These are phyloP conservation scores for Penicillium goetzii DNA, from an alignment of 495 filamentous ascomycete species.

Conservation along the genomic window DNA sequence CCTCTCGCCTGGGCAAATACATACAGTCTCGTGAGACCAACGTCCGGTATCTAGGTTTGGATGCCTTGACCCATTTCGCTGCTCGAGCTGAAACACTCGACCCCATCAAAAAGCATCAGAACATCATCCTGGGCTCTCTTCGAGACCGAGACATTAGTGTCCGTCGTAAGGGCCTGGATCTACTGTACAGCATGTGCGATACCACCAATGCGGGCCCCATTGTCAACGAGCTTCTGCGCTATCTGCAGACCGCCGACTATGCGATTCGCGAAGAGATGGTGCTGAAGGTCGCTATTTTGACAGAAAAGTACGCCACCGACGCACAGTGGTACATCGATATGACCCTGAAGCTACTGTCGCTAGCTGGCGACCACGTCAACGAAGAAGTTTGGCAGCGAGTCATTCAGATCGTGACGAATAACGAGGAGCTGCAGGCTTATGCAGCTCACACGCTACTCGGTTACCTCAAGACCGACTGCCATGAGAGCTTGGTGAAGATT, in stretches of 20 bases:
- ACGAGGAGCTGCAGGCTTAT: constrained; percentile 96
- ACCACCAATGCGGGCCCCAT: constrained; percentile 87
- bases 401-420: constrained; percentile 99
- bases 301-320: constrained; percentile 98
- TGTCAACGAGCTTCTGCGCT: constrained; percentile 89
- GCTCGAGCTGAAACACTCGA: constrained; percentile 93
- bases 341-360: constrained; percentile 88
- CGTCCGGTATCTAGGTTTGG: constrained; percentile 93
- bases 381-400: constrained; percentile 99
- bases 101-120: constrained; percentile 97
- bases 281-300: constrained; percentile 95
- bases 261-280: constrained; percentile 99
- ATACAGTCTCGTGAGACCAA: constrained; percentile 98
- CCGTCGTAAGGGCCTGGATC: constrained; percentile 88
- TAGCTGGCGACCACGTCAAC: constrained; percentile 98
- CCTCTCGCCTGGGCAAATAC: constrained; percentile 90
- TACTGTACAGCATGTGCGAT: constrained; percentile 99
- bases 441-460: constrained; percentile 89
- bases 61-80: constrained; percentile 98
- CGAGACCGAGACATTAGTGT: constrained; percentile 98
- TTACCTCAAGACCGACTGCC: constrained; percentile 90
- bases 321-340: constrained; percentile 99
- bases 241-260: constrained; percentile 95
- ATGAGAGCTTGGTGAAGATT: constrained; percentile 97
- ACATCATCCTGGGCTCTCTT: constrained; percentile 90